These are phyloP conservation scores for Olyra latifolia DNA, from an alignment of 176 grass and related monocot species.

Conservation along the genomic window DNA sequence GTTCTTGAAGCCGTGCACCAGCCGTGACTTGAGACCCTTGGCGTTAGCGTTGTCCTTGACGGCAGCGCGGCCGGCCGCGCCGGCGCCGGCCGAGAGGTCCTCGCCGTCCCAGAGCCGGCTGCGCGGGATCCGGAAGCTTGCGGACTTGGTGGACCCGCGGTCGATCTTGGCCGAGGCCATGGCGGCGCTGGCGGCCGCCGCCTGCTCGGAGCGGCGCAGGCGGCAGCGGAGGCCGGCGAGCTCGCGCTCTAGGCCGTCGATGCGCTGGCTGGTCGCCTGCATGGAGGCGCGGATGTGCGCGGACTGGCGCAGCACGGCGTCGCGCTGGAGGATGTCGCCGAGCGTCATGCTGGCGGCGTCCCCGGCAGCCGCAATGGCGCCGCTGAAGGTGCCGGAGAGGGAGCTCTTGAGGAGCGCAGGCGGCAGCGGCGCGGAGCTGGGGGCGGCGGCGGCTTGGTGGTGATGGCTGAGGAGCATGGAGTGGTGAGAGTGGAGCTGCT, in stretches of 20 bases:
- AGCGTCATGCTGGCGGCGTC: conserved; percentile 49
- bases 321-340: conserved; percentile 89
- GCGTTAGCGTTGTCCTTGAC: conserved; percentile 10
- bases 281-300: conserved; percentile 77
- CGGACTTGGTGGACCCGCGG: conserved; percentile 40
- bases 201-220: conserved; percentile 66
- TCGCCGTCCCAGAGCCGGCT: conserved; percentile 58
- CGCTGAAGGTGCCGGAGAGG: conserved; percentile 10
- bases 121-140: conserved; percentile 63
- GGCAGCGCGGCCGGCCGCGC: conserved; percentile 16
- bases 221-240: conserved; percentile 59
- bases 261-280: conserved; percentile 71
- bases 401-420: conserved; percentile 26
- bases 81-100: conserved; percentile 34
- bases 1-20: conserved; percentile 79
- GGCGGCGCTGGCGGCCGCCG: not conserved
- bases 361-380: not conserved
- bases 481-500: conserved; percentile 92
- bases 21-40: conserved; percentile 51
- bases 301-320: conserved; percentile 63
- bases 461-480: conserved; percentile 48
- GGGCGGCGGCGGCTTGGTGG: not conserved
- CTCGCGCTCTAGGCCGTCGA: conserved; percentile 85
- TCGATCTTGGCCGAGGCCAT: conserved; percentile 28
- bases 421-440: not conserved